Conservation (phyloP, 768 basidiomycete genomes). For the Termitomyces eurrhizus region DNA sequence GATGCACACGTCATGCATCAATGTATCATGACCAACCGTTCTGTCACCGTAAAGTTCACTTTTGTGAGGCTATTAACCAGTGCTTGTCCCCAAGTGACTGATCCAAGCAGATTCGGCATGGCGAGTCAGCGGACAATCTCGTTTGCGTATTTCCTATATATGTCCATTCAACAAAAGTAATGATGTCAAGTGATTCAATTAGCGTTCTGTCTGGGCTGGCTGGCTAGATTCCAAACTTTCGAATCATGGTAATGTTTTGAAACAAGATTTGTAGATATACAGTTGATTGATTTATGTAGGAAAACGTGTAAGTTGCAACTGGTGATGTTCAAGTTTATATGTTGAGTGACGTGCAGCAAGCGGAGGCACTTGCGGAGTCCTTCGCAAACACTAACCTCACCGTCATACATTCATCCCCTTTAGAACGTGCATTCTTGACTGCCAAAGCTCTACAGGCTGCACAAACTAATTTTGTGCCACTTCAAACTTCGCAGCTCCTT, state of each 20-base stretch:
- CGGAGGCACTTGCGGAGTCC: slow-evolving; percentile 53
- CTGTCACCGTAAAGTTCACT: slow-evolving; percentile 31
- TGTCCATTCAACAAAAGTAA: neutral
- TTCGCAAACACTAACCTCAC: slow-evolving; percentile 46
- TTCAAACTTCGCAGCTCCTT: slow-evolving; percentile 47
- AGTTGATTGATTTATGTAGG: slow-evolving; percentile 30
- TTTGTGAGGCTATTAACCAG: slow-evolving; percentile 28
- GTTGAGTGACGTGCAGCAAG: slow-evolving; percentile 41
- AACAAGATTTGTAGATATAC: neutral
- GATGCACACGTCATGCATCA: too few species aligned
- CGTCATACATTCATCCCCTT: slow-evolving; percentile 61
- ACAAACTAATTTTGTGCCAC: slow-evolving; percentile 41
- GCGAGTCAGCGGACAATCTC: slow-evolving; percentile 73
- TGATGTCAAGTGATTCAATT: neutral
- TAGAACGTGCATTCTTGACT: slow-evolving; percentile 61
- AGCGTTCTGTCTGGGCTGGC: slow-evolving; percentile 62
- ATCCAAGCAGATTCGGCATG: slow-evolving; percentile 59
- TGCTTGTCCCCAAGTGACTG: neutral
- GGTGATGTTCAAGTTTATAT: neutral
- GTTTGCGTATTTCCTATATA: slow-evolving; percentile 31
- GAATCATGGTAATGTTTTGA: slow-evolving; percentile 55
- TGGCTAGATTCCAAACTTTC: slow-evolving; percentile 71
- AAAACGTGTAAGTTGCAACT: slow-evolving; percentile 40
- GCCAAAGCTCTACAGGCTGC: slow-evolving; percentile 51
- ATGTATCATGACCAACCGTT: neutral